phyloP scores from a whole-genome alignment of 371 early-diverging fungal species.

The Mortierella sp. region DNA sequence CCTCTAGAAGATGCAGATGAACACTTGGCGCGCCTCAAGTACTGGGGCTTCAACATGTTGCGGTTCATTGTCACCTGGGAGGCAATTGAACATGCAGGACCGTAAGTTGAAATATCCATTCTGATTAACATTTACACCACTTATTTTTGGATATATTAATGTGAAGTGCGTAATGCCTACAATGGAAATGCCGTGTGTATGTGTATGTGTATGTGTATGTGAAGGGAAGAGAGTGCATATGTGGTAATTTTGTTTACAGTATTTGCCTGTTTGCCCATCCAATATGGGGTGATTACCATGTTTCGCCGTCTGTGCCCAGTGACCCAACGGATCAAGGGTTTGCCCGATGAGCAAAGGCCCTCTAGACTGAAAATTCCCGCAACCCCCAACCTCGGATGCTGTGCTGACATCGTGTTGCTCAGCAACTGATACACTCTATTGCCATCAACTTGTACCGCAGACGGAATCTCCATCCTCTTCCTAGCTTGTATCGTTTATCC shows the following conservation, averaged over 20 bases:
- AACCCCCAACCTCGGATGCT: background rate
- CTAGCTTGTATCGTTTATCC: no score
- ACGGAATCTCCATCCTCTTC: no score
- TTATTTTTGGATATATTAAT: no score
- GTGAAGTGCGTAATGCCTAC: background rate
- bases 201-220: no score
- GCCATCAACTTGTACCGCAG: background rate
- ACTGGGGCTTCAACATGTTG: conserved; percentile 87
- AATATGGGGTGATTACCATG: background rate
- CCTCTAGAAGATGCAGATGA: conserved; percentile 86
- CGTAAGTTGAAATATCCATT: conserved; percentile 62
- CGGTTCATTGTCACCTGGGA: conserved; percentile 90
- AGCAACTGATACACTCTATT: background rate
- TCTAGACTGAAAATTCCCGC: background rate
- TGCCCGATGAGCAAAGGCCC: conserved; percentile 2
- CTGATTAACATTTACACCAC: background rate
- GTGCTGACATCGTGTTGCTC: background rate
- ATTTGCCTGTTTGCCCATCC: background rate
- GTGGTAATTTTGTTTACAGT: background rate
- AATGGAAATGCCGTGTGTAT: no score
- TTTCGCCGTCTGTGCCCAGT: conserved; percentile 3
- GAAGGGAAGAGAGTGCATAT: background rate
- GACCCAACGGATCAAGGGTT: background rate
- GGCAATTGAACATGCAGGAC: conserved; percentile 84
- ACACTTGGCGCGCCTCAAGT: conserved; percentile 77